Conservation (phyloP, 139 green algal species). For the Deuterostichococcus epilithicus region DNA sequence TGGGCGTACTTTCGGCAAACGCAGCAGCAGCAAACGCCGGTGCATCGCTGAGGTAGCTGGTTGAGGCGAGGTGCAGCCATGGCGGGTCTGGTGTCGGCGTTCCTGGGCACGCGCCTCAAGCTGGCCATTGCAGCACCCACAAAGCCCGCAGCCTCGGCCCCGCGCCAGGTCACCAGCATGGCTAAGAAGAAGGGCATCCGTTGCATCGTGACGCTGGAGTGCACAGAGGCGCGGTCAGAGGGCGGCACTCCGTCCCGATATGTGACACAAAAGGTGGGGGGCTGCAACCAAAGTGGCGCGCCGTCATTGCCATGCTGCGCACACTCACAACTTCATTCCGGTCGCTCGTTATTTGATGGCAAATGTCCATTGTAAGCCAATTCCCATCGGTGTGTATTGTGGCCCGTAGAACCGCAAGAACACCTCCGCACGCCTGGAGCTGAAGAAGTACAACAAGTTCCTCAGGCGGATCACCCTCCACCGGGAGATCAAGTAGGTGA, state of each 20-base stretch:
- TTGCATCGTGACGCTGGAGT: constrained; percentile 91
- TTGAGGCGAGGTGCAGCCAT: too few species aligned
- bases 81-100: constrained; percentile 51
- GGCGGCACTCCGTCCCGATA: constrained; percentile 57
- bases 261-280: constrained; percentile 86
- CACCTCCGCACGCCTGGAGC: constrained; percentile 80
- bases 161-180: constrained; percentile 69
- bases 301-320: too few species aligned
- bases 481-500: constrained; percentile 75
- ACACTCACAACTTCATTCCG: too few species aligned
- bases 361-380: neutral
- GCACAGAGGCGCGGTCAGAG: constrained; percentile 78
- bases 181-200: constrained; percentile 90
- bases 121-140: constrained; percentile 37
- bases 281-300: too few species aligned
- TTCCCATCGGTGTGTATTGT: neutral
- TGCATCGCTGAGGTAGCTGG: too few species aligned
- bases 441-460: constrained; percentile 93
- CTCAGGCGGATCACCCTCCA: constrained; percentile 74
- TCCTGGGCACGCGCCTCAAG: constrained; percentile 48
- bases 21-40: too few species aligned
- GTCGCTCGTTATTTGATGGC: too few species aligned
- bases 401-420: constrained; percentile 78
- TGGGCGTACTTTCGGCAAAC: too few species aligned
- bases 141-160: constrained; percentile 22